Evolutionary conservation across 441 rosid species (phyloP).

Genomic region (Erysimum cheiri): DNA sequence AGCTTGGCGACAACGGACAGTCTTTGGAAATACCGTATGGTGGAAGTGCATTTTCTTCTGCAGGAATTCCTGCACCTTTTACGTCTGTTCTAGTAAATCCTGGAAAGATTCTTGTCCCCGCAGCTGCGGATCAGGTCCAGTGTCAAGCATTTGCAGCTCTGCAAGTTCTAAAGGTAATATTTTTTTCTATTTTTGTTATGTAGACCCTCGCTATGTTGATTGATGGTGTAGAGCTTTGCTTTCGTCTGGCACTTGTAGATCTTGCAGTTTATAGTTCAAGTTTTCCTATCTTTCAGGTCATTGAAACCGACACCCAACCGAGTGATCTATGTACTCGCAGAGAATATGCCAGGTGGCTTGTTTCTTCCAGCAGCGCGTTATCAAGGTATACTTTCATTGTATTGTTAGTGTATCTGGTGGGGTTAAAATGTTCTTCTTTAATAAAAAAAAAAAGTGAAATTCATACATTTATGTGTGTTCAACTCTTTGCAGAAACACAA

Average conservation of each 20-base stretch:
- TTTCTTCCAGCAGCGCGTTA: slow-evolving; percentile 79
- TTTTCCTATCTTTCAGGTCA: slow-evolving; percentile 60
- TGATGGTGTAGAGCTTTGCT: slow-evolving; percentile 26
- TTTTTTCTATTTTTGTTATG: neutral
- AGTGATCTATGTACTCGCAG: slow-evolving; percentile 88
- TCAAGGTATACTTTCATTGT: slow-evolving; percentile 62
- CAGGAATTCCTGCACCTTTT: slow-evolving; percentile 95
- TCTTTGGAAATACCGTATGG: slow-evolving; percentile 46
- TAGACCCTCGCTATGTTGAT: slow-evolving; percentile 9
- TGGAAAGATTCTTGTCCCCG: slow-evolving; percentile 85
- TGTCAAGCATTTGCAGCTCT: slow-evolving; percentile 87
- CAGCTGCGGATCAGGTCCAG: slow-evolving; percentile 86
- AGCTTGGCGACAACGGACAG: slow-evolving; percentile 40
- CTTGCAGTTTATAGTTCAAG: slow-evolving; percentile 30
- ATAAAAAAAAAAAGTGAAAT: neutral
- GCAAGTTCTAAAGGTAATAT: slow-evolving; percentile 76
- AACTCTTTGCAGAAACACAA: slow-evolving; percentile 61
- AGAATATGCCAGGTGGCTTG: slow-evolving; percentile 95
- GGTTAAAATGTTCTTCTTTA: slow-evolving; percentile 6
- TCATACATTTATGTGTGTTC: slow-evolving; percentile 20
- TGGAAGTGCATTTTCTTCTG: slow-evolving; percentile 53
- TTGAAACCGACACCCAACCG: slow-evolving; percentile 77
- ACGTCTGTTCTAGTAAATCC: slow-evolving; percentile 65
- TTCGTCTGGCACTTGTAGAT: slow-evolving; percentile 25
- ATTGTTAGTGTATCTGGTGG: slow-evolving; percentile 20